A percentile compares a stretch with the other conserved stretches of the same genome.
Evolutionary conservation across 495 filamentous ascomycete species (phyloP).

Genomic region (Aspergillus bertholletiae): DNA sequence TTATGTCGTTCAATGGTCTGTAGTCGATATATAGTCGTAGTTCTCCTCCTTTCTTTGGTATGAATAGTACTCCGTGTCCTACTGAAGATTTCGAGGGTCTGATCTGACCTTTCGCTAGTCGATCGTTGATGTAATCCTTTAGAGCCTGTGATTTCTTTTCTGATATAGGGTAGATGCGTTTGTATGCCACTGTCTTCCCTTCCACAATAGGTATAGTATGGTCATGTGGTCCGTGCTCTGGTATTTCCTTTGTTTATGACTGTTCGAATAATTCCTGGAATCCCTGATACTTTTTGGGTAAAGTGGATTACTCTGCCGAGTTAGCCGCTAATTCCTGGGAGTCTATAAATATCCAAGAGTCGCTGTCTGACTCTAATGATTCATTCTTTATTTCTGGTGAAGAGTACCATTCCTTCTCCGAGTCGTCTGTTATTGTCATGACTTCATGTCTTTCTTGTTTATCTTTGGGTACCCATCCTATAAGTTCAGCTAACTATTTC

Average conservation of each 20-base stretch:
- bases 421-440: too few species aligned
- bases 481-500: neutral
- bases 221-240: conserved; percentile 1
- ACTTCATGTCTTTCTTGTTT: too few species aligned
- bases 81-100: too few species aligned
- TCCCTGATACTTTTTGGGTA: too few species aligned
- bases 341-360: neutral
- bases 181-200: conserved; percentile 4
- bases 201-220: conserved; percentile 7
- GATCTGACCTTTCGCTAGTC: too few species aligned
- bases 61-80: conserved; percentile 10
- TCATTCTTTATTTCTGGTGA: neutral
- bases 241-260: conserved; percentile 3
- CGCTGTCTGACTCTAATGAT: too few species aligned
- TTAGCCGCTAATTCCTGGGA: neutral
- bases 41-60: conserved; percentile 23
- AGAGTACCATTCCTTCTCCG: neutral
- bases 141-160: conserved; percentile 8
- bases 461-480: neutral
- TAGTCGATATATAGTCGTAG: conserved; percentile 24
- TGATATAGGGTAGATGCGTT: neutral
- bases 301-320: too few species aligned
- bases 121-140: conserved; percentile 17
- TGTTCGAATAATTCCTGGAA: conserved; percentile 8
- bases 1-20: conserved; percentile 21